Evolutionary conservation across 371 early-diverging fungal genomes (phyloP).

Genomic region (Thermomucor indicae-seudaticae): DNA sequence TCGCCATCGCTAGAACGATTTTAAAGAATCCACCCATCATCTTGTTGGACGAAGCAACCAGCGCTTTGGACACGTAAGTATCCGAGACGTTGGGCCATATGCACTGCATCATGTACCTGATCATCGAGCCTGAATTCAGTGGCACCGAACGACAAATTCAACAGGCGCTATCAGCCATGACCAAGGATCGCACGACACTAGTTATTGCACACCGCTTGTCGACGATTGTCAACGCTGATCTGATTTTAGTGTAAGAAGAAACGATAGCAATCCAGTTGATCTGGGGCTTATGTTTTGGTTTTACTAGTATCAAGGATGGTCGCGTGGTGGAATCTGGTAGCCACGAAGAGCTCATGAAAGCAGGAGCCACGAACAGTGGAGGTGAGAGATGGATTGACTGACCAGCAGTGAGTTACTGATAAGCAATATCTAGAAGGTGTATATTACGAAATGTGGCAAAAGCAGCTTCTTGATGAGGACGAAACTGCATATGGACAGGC

Average conservation of each 20-base stretch:
- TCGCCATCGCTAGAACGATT: conserved; percentile 89
- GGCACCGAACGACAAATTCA: conserved; percentile 82
- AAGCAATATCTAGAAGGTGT: conserved; percentile 30
- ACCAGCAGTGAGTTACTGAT: neutral
- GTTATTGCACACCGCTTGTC: conserved; percentile 93
- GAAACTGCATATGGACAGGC: neutral
- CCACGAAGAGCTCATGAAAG: conserved; percentile 75
- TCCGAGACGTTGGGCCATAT: neutral
- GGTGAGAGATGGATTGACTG: neutral
- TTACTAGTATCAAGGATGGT: conserved; percentile 61
- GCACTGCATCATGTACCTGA: neutral
- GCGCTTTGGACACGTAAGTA: conserved; percentile 52
- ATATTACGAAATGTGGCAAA: conserved; percentile 87
- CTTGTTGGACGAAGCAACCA: conserved; percentile 75
- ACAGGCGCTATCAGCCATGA: conserved; percentile 57
- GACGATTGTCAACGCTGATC: conserved; percentile 77
- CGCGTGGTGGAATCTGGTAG: conserved; percentile 84
- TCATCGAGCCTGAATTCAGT: too few species aligned
- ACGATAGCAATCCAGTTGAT: neutral
- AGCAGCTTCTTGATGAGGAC: conserved; percentile 70
- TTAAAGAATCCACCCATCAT: conserved; percentile 74
- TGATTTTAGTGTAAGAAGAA: conserved; percentile 57
- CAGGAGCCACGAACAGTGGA: conserved; percentile 10
- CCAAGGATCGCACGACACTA: conserved; percentile 86
- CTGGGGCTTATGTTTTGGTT: neutral